Conservation (phyloP, 768 basidiomycete species). For the Hypholoma fasciculare region DNA sequence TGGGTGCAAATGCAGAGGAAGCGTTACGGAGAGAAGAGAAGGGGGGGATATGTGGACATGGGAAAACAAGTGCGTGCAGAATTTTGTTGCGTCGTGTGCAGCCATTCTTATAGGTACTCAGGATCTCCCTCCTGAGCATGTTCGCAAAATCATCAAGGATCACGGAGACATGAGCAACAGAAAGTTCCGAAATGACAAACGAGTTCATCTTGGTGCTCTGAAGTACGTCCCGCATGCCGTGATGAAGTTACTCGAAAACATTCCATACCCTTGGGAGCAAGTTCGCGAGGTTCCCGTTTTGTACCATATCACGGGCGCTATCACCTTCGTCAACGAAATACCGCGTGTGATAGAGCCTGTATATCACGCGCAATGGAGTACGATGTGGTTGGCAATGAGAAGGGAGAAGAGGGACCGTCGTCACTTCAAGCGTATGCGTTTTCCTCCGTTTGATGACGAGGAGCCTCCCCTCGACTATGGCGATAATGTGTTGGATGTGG, state of each 20-base stretch:
- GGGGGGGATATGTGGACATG: constrained; percentile 88
- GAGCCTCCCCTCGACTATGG: constrained; percentile 99
- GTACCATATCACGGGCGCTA: constrained; percentile 99
- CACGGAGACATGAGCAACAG: constrained; percentile 99
- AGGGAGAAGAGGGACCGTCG: constrained; percentile 97
- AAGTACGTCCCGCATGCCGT: constrained; percentile 99
- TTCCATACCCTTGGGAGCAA: constrained; percentile 98
- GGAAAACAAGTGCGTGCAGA: constrained; percentile 78
- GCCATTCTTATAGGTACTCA: constrained; percentile 31
- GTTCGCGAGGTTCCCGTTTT: constrained; percentile 98
- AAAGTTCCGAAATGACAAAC: constrained; percentile 99
- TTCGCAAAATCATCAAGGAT: constrained; percentile 99
- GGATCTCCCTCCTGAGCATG: constrained; percentile 96
- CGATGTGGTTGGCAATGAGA: constrained; percentile 99
- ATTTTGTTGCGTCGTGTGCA: constrained; percentile 8
- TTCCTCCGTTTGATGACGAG: constrained; percentile 99
- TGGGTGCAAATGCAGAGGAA: constrained; percentile 94
- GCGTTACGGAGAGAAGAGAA: constrained; percentile 89
- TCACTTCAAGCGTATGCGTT: constrained; percentile 99
- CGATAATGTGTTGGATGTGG: constrained; percentile 97
- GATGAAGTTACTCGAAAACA: constrained; percentile 98
- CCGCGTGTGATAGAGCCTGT: constrained; percentile 96
- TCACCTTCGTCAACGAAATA: constrained; percentile 99
- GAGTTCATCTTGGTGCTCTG: constrained; percentile 96
- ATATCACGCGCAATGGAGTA: constrained; percentile 99